Conservation (phyloP, 2,329 filamentous ascomycete genomes). For the Alternaria brassicicola region DNA sequence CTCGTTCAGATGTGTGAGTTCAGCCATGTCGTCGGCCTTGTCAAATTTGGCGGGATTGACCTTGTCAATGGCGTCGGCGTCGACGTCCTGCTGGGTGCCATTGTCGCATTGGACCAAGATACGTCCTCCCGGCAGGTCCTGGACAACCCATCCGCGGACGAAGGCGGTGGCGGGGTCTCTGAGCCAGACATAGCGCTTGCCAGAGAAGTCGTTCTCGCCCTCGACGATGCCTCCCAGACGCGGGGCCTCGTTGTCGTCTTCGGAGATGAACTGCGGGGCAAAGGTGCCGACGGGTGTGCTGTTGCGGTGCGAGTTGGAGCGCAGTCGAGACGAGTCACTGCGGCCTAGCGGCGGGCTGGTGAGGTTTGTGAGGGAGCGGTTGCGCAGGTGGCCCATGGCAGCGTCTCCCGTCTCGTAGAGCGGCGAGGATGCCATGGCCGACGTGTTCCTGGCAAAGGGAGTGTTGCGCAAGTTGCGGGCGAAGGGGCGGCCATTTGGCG, state of each 20-base stretch:
- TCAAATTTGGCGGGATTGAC: constrained; percentile 99
- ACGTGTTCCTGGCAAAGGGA: constrained; percentile 72
- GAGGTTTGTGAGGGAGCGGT: constrained; percentile 68
- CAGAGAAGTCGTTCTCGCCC: constrained; percentile 98
- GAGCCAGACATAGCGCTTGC: constrained; percentile 97
- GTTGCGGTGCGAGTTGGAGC: constrained; percentile 69
- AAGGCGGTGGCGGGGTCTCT: constrained; percentile 87
- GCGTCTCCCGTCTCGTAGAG: constrained; percentile 50
- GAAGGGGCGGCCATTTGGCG: constrained; percentile 69
- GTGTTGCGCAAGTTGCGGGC: constrained; percentile 69
- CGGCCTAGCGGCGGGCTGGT: constrained; percentile 40
- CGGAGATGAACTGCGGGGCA: constrained; percentile 91
- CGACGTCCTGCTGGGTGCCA: constrained; percentile 89
- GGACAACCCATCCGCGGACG: constrained; percentile 87
- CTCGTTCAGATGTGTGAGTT: constrained; percentile 96
- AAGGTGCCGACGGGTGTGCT: constrained; percentile 79
- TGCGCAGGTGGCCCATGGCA: constrained; percentile 65
- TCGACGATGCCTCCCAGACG: constrained; percentile 74
- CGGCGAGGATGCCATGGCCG: constrained; percentile 72
- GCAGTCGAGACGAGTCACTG: constrained; percentile 46
- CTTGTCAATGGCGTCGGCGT: constrained; percentile 89
- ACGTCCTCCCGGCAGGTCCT: constrained; percentile 72
- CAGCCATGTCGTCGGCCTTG: constrained; percentile 99
- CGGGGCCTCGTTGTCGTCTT: constrained; percentile 69
- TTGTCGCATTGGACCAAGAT: constrained; percentile 92